phyloP scores from a whole-genome alignment of 345 rosid species.

The Bretschneidera sinensis region DNA sequence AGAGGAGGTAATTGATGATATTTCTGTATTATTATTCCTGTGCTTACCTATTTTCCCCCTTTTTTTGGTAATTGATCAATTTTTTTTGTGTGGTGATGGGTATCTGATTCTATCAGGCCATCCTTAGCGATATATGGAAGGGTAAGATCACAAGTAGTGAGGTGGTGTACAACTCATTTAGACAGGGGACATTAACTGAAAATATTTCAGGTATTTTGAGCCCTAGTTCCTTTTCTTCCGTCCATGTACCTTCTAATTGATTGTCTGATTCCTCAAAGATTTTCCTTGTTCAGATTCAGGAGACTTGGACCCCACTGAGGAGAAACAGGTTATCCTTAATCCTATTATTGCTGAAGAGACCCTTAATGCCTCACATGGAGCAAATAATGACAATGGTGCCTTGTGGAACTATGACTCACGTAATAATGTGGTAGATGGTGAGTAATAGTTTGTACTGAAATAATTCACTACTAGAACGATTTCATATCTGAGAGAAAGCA shows the following conservation, averaged over 20 bases:
- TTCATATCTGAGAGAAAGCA: background rate
- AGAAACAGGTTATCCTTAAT: background rate
- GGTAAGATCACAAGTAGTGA: constrained; percentile 51
- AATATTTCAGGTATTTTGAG: constrained; percentile 33
- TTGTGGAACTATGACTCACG: background rate
- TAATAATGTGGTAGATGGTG: background rate
- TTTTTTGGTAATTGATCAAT: constrained; percentile 4
- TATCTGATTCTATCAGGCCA: constrained; percentile 23
- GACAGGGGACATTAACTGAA: constrained; percentile 4
- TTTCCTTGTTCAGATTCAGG: background rate
- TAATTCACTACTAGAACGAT: background rate
- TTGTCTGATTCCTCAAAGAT: background rate
- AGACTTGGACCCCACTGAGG: background rate
- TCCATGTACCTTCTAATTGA: background rate
- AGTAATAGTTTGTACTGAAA: background rate
- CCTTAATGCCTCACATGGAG: background rate
- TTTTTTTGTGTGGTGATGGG: constrained; percentile 2
- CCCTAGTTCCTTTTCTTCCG: constrained; percentile 5
- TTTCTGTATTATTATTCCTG: too few relatives aligned
- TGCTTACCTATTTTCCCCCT: background rate
- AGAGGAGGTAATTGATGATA: constrained; percentile 47
- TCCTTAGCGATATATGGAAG: constrained; percentile 45
- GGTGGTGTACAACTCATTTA: constrained; percentile 34
- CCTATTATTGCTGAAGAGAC: background rate
- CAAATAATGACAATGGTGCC: background rate